phyloP scores from a whole-genome alignment of 1,139 yeast species.

The Cylindricascospora bacillispora region DNA sequence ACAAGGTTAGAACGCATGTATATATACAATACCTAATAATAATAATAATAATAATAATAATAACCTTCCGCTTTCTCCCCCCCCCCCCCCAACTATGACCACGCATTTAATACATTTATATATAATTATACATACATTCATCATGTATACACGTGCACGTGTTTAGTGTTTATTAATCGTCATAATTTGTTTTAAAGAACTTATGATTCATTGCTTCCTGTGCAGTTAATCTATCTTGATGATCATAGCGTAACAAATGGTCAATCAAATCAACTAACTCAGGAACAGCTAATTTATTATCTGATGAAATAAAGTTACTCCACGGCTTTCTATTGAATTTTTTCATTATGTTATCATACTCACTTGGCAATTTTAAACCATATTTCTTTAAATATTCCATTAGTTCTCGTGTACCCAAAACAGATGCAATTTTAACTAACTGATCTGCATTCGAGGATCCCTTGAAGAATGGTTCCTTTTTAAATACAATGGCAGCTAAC shows the following conservation, averaged over 20 bases:
- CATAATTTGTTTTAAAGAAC: constrained; percentile 27
- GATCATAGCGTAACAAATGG: constrained; percentile 55
- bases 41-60: too few species aligned
- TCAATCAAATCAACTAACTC: constrained; percentile 57
- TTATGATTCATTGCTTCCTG: constrained; percentile 60
- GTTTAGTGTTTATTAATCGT: too few species aligned
- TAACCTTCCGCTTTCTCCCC: too few species aligned
- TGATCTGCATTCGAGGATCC: constrained; percentile 75
- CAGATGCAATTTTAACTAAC: constrained; percentile 64
- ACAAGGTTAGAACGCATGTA: too few species aligned
- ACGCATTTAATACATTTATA: too few species aligned
- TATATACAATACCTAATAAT: too few species aligned
- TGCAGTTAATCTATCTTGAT: constrained; percentile 63
- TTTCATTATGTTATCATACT: constrained; percentile 56
- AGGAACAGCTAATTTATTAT: constrained; percentile 44
- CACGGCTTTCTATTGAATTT: constrained; percentile 58
- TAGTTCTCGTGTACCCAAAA: constrained; percentile 60
- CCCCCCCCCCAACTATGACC: too few species aligned
- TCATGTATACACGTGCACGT: too few species aligned
- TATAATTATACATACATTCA: too few species aligned
- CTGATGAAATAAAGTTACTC: constrained; percentile 43
- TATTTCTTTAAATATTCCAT: constrained; percentile 49
- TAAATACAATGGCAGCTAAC: constrained; percentile 64
- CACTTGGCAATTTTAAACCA: constrained; percentile 45
- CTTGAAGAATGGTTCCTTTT: constrained; percentile 66